Conservation (phyloP, 2,329 filamentous ascomycete genomes). For the Trichophyton simii region DNA sequence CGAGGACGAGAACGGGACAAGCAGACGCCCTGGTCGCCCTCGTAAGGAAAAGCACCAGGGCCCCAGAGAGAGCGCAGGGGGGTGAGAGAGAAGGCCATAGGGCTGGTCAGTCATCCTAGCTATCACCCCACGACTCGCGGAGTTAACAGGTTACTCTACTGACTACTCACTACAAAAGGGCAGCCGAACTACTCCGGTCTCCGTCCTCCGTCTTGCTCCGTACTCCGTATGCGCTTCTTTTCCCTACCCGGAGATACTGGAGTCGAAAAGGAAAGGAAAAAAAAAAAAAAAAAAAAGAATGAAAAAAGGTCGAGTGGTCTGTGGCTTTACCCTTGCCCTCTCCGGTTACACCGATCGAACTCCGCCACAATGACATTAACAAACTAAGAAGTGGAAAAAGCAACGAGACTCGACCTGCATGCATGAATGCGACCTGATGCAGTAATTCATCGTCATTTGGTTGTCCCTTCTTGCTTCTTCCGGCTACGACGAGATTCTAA, state of each 20-base stretch:
- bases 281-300: too few species aligned
- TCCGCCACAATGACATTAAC: background rate
- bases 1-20: background rate
- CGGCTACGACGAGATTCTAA: background rate
- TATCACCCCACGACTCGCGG: too few species aligned
- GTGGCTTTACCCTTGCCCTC: background rate
- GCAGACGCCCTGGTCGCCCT: background rate
- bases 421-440: background rate
- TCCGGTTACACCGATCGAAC: background rate
- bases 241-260: background rate
- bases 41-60: too few species aligned
- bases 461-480: constrained; percentile 1
- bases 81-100: too few species aligned
- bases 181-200: background rate
- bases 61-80: too few species aligned
- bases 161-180: background rate
- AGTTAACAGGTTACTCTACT: background rate
- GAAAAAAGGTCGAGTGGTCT: background rate
- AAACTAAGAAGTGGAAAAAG: background rate
- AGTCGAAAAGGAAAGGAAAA: background rate
- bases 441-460: constrained; percentile 1
- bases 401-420: background rate
- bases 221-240: too few species aligned
- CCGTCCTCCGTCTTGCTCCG: background rate
- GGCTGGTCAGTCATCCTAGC: too few species aligned